Evolutionary conservation across 2,329 filamentous ascomycete genomes (phyloP).

Genomic region (Calonectria pseudoturangicola): DNA sequence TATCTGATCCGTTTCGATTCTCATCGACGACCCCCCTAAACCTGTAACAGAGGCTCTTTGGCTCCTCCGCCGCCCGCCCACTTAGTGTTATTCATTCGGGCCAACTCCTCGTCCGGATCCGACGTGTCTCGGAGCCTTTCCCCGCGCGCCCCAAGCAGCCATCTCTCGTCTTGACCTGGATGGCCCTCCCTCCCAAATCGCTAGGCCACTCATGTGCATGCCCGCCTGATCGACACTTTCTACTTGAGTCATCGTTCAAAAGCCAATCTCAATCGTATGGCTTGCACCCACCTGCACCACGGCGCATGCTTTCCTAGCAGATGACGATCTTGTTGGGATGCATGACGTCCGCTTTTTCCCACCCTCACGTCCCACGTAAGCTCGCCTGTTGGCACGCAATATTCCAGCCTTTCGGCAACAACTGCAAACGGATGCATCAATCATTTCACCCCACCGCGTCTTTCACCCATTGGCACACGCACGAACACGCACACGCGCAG

Average conservation of each 20-base stretch:
- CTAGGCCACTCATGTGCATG: background rate
- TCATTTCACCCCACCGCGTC: background rate
- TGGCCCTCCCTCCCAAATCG: background rate
- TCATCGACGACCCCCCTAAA: background rate
- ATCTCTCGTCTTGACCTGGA: background rate
- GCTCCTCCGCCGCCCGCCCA: conserved; percentile 42
- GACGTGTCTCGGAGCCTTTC: conserved; percentile 12
- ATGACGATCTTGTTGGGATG: background rate
- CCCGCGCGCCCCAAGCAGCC: background rate
- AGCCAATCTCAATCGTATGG: background rate
- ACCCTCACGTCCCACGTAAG: conserved; percentile 6
- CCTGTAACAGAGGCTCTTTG: background rate
- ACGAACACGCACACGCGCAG: conserved; percentile 1
- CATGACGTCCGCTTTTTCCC: background rate
- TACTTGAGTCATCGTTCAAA: conserved; percentile 11
- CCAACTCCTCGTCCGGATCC: conserved; percentile 35
- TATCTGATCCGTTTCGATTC: background rate
- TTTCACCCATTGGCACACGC: conserved; percentile 9
- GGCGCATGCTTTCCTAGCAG: background rate
- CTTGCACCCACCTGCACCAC: background rate
- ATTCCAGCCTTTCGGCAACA: background rate
- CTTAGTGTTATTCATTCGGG: conserved; percentile 16
- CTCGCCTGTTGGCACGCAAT: background rate
- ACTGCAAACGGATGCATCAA: conserved; percentile 22
- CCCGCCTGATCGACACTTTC: conserved; percentile 15